Conservation (phyloP, 2,329 filamentous ascomycete genomes). For the Claviceps sp. region DNA sequence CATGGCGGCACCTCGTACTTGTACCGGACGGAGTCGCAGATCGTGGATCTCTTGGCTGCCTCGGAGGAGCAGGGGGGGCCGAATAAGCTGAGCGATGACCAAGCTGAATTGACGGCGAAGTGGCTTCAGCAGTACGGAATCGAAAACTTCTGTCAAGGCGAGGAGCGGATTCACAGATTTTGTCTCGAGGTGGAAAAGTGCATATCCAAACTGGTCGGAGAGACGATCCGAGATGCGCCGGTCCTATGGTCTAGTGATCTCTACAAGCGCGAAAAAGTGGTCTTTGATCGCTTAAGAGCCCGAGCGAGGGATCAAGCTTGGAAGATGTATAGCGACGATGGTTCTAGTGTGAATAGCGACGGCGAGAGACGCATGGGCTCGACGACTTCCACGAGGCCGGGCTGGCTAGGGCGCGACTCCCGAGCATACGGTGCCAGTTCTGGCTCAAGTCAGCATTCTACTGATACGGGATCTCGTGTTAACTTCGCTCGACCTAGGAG, state of each 20-base stretch:
- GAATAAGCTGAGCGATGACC: conserved; percentile 92
- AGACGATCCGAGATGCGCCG: conserved; percentile 71
- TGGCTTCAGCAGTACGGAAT: conserved; percentile 76
- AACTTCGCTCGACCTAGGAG: conserved; percentile 43
- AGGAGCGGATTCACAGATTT: conserved; percentile 89
- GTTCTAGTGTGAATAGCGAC: conserved; percentile 42
- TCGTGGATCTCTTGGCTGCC: conserved; percentile 78
- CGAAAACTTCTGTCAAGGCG: conserved; percentile 87
- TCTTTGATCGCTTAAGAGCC: conserved; percentile 34
- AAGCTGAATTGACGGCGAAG: conserved; percentile 68
- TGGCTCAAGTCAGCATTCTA: conserved; percentile 55
- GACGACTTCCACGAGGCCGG: conserved; percentile 28
- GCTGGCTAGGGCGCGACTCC: conserved; percentile 42
- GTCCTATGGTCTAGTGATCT: conserved; percentile 88
- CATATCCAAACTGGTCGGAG: conserved; percentile 72
- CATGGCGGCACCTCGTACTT: conserved; percentile 48
- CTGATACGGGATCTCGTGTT: conserved; percentile 52
- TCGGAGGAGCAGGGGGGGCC: conserved; percentile 73
- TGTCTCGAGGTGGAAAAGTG: conserved; percentile 81
- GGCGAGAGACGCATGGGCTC: conserved; percentile 33
- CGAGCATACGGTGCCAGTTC: conserved; percentile 28
- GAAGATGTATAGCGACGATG: conserved; percentile 29
- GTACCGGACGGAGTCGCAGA: conserved; percentile 69
- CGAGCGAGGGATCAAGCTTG: conserved; percentile 35
- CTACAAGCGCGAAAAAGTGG: conserved; percentile 62